A percentile compares a stretch with the other conserved stretches of the same genome.
Conservation (phyloP, 371 early-diverging fungal genomes). For the Mucor sp. region DNA sequence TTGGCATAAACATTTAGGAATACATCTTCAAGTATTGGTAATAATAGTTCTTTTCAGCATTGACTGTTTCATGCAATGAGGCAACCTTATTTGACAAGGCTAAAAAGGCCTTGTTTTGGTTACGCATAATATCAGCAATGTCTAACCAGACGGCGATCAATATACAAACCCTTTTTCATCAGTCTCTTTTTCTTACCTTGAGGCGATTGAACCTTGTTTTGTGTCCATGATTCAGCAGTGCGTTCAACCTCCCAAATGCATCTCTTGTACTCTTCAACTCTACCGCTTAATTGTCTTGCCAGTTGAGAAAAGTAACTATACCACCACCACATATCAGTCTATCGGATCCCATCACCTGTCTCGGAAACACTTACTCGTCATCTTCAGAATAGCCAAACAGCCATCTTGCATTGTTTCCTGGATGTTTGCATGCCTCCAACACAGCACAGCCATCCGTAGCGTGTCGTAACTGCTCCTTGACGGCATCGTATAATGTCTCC, state of each 20-base stretch:
- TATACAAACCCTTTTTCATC: background rate
- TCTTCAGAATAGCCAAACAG: slow-evolving; percentile 42
- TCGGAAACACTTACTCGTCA: slow-evolving; percentile 42
- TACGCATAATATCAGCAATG: slow-evolving; percentile 57
- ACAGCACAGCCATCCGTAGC: slow-evolving; percentile 40
- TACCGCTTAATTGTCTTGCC: slow-evolving; percentile 25
- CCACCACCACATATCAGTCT: slow-evolving; percentile 9
- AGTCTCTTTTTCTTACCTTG: slow-evolving; percentile 31
- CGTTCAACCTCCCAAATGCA: slow-evolving; percentile 49
- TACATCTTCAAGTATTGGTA: slow-evolving; percentile 34
- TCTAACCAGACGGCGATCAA: slow-evolving; percentile 24
- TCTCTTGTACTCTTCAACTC: slow-evolving; percentile 43
- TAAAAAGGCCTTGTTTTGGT: slow-evolving; percentile 68
- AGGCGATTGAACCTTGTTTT: slow-evolving; percentile 38
- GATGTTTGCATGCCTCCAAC: slow-evolving; percentile 43
- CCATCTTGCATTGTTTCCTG: slow-evolving; percentile 38
- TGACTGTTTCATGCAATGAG: slow-evolving; percentile 59
- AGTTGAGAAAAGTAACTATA: slow-evolving; percentile 39
- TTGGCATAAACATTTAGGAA: slow-evolving; percentile 7
- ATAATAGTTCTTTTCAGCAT: slow-evolving; percentile 48
- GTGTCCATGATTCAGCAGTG: slow-evolving; percentile 41
- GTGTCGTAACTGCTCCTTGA: slow-evolving; percentile 38
- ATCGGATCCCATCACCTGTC: too few relatives aligned
- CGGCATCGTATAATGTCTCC: slow-evolving; percentile 32
- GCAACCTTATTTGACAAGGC: slow-evolving; percentile 64